These are phyloP conservation scores for Saccharum officinarum DNA, from an alignment of 176 grass and related monocot genomes.

Conservation along the genomic window DNA sequence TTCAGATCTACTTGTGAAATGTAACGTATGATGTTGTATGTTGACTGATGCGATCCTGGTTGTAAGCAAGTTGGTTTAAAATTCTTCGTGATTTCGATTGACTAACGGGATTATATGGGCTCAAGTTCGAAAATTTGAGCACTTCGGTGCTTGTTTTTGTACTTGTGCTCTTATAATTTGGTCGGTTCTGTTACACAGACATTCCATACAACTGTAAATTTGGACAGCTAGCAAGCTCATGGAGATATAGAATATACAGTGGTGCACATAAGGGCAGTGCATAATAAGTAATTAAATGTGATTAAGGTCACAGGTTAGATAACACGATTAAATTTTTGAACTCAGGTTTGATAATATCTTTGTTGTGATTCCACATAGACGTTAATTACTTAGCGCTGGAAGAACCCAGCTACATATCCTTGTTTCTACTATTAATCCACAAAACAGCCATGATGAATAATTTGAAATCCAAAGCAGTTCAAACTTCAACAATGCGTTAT, in stretches of 20 bases:
- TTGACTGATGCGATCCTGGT: no score
- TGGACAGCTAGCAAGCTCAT: neutral
- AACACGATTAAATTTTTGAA: neutral
- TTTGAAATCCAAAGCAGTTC: slow-evolving; percentile 6
- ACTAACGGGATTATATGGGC: no score
- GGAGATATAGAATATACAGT: neutral
- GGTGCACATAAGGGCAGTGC: neutral
- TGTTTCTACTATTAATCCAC: neutral
- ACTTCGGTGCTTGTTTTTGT: no score
- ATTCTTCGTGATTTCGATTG: no score
- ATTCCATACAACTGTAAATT: slow-evolving; percentile 22
- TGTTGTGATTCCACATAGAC: slow-evolving; percentile 14
- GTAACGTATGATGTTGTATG: no score
- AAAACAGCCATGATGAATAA: neutral
- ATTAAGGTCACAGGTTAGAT: neutral
- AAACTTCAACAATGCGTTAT: neutral
- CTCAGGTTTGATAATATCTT: neutral
- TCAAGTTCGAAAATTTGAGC: no score
- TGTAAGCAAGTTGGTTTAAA: no score
- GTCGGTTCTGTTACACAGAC: no score
- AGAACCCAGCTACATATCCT: neutral
- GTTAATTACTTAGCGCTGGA: neutral
- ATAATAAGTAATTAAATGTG: neutral
- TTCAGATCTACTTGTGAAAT: no score
- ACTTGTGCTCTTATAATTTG: no score